Conservation (phyloP, 306 rosid genomes). For the Crotalaria pallida region DNA sequence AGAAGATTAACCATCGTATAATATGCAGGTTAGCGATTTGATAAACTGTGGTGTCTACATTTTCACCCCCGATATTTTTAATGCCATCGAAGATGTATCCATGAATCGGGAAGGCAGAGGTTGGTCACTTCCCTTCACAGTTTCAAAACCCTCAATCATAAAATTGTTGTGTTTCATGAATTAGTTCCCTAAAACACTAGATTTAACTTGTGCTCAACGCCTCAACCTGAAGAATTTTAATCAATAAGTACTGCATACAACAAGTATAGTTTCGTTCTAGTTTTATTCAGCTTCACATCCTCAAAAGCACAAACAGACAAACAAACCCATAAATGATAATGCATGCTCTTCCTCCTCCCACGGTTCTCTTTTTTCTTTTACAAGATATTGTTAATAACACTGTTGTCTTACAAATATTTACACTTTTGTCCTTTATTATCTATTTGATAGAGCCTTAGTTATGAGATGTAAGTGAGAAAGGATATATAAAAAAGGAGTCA, state of each 20-base stretch:
- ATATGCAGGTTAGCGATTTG: conserved; percentile 72
- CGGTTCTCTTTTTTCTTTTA: neutral
- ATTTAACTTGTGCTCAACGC: neutral
- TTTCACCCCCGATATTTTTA: conserved; percentile 69
- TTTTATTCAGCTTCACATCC: neutral
- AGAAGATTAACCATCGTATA: conserved; percentile 18
- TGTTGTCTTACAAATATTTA: neutral
- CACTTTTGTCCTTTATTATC: neutral
- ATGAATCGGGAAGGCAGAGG: conserved; percentile 76
- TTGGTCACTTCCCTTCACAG: conserved; percentile 23
- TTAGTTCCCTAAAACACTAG: neutral
- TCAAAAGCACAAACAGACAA: neutral
- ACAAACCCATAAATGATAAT: neutral
- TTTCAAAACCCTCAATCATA: neutral
- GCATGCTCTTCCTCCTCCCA: neutral
- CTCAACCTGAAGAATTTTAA: neutral
- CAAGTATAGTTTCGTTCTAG: neutral
- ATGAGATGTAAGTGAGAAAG: too few species aligned
- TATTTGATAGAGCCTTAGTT: too few species aligned
- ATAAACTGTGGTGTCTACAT: conserved; percentile 84
- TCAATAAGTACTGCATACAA: neutral
- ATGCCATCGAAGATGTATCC: conserved; percentile 58
- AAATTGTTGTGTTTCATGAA: neutral
- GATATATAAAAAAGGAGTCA: too few species aligned
- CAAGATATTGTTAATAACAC: neutral